Evolutionary conservation across 2,329 filamentous ascomycete genomes (phyloP).

Genomic region (Epichloe elymi): DNA sequence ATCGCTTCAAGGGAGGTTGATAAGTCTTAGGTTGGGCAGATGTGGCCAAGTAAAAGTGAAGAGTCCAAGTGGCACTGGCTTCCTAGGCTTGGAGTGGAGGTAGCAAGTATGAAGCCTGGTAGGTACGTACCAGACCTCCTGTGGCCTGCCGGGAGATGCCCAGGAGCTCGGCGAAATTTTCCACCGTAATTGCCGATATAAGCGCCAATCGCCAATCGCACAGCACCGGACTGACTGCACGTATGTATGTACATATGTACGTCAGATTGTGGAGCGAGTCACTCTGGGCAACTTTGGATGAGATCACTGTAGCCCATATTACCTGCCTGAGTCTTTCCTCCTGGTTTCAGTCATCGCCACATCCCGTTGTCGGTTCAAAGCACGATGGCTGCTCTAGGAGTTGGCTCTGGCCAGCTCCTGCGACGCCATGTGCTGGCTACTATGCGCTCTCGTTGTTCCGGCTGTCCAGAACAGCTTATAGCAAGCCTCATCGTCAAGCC

Average conservation of each 20-base stretch:
- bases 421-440: conserved; percentile 19
- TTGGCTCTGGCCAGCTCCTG: conserved; percentile 21
- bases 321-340: not conserved
- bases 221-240: too few relatives aligned
- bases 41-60: not conserved
- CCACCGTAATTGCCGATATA: not conserved
- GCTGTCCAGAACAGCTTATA: conserved; percentile 10
- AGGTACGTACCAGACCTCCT: not conserved
- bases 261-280: not conserved
- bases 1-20: not conserved
- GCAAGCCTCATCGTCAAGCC: conserved; percentile 6
- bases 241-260: not conserved
- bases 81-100: too few relatives aligned
- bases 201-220: not conserved
- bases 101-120: not conserved
- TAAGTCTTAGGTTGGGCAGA: not conserved
- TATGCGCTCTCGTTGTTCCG: conserved; percentile 17
- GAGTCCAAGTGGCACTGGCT: not conserved
- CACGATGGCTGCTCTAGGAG: conserved; percentile 21
- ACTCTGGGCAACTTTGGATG: not conserved
- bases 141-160: not conserved
- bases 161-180: not conserved
- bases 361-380: conserved; percentile 3
- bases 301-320: too few relatives aligned
- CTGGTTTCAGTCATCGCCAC: not conserved